These are phyloP conservation scores for Fonsecaea erecta DNA, from an alignment of 2,329 filamentous ascomycete species.

Conservation along the genomic window DNA sequence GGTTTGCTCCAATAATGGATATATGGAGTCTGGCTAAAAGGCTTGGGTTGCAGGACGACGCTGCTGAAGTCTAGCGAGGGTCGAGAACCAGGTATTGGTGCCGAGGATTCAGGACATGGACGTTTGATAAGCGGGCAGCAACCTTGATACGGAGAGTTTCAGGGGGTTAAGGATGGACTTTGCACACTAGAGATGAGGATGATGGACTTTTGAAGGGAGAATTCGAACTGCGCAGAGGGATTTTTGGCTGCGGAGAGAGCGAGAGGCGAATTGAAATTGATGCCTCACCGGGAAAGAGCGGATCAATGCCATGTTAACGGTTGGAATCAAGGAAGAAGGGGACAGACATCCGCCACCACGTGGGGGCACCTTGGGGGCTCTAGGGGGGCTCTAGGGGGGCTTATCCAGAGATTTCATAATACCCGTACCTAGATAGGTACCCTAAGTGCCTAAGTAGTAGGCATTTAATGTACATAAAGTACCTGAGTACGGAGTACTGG, in stretches of 20 bases:
- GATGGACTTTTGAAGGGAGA: background rate
- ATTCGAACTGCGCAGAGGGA: background rate
- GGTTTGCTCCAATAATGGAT: background rate
- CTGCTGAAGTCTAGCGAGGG: background rate
- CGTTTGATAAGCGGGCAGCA: background rate
- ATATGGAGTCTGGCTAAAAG: background rate
- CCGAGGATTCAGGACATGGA: background rate
- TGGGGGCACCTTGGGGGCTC: no score
- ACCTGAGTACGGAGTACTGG: background rate
- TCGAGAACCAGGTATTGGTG: background rate
- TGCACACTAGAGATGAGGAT: background rate
- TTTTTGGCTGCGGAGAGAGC: background rate
- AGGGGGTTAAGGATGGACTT: background rate
- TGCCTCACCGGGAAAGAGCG: background rate
- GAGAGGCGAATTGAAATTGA: background rate
- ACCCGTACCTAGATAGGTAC: no score
- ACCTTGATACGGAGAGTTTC: background rate
- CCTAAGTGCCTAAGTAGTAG: no score
- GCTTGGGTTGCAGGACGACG: background rate
- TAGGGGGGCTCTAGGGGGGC: no score
- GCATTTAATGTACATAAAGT: no score
- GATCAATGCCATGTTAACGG: background rate
- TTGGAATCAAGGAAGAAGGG: background rate
- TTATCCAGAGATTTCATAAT: background rate
- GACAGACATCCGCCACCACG: background rate